These are phyloP conservation scores for Verticillium tricorpus DNA, from an alignment of 2,329 filamentous ascomycete species.

Conservation along the genomic window DNA sequence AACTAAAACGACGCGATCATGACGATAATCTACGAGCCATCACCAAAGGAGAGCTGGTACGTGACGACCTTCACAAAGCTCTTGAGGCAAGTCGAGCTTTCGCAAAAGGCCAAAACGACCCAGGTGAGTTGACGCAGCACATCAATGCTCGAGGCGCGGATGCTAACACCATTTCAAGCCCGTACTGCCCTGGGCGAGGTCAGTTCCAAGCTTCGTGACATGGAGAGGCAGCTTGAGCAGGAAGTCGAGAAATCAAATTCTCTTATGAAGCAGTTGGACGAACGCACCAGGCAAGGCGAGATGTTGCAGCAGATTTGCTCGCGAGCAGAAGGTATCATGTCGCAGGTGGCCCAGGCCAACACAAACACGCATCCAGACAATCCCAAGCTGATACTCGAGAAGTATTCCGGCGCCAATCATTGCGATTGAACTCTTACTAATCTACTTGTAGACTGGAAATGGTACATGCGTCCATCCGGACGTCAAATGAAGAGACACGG, in stretches of 20 bases:
- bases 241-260: not conserved
- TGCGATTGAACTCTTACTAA: not conserved
- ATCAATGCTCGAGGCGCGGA: no score
- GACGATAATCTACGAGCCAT: slow-evolving; percentile 17
- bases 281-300: not conserved
- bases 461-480: not conserved
- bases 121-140: not conserved
- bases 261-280: not conserved
- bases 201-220: not conserved
- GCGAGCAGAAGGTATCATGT: not conserved
- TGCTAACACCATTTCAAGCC: not conserved
- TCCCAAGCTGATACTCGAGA: not conserved
- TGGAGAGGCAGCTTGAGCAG: not conserved
- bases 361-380: not conserved
- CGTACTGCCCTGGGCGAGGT: not conserved
- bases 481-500: not conserved
- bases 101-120: not conserved
- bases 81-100: not conserved
- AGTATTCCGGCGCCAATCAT: not conserved
- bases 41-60: slow-evolving; percentile 11
- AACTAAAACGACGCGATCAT: slow-evolving; percentile 19
- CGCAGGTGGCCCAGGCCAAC: not conserved
- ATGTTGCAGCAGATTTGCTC: not conserved
- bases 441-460: not conserved
- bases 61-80: not conserved